Base-by-base conservation (phyloP, 1,284 basidiomycete genomes). In the Ceratobasidium papillatum region DNA sequence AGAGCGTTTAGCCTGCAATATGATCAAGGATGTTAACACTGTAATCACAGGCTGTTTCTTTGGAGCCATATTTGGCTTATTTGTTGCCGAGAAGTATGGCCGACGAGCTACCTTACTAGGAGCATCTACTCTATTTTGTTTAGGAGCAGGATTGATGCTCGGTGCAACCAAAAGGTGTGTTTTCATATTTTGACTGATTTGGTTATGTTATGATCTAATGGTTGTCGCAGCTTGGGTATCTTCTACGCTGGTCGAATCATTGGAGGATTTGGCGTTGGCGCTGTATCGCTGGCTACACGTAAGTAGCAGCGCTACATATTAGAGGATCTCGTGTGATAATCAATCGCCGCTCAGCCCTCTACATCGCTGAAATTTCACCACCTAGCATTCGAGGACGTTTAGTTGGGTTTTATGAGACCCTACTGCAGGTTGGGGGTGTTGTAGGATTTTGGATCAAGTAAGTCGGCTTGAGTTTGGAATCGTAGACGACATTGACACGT, bases 391-490 rank as follows among this genome's bases (percentile, higher is more conserved):
- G 86, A 49, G 86, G 86, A 56, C 81, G 84, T 47, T 80, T 86
- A 7, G 83, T 86, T 69, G 87, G 87, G 41, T 75, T 88, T 63
- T 86, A 85, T 78, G 87, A 88, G 73, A 80, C 86, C 36, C 81
- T 82, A 52, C 75, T 80, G 77, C 84, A 84, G 75, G 78, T 83
- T 72, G 83, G 83, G 25, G 81, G 78, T 17, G 74, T 84, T 36
- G 79, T 82, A 38, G 83, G 85, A 0, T 86, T 86, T 78, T 86
- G 85, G 85, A 85, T 86, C 63, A 83, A 83, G 68, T 72, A 51
- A 45, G 4, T 51, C 14, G 14, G 8, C 27, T 56, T 7, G 51
- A 47, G 56, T 25, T 25, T 1, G 17, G 2, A 14, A 61, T 61
- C 73, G 73, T 22, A 66, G 41, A 19, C 43, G 17, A n/a, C 5